phyloP scores from a whole-genome alignment of 768 basidiomycete genomes.

The Vararia minispora region DNA sequence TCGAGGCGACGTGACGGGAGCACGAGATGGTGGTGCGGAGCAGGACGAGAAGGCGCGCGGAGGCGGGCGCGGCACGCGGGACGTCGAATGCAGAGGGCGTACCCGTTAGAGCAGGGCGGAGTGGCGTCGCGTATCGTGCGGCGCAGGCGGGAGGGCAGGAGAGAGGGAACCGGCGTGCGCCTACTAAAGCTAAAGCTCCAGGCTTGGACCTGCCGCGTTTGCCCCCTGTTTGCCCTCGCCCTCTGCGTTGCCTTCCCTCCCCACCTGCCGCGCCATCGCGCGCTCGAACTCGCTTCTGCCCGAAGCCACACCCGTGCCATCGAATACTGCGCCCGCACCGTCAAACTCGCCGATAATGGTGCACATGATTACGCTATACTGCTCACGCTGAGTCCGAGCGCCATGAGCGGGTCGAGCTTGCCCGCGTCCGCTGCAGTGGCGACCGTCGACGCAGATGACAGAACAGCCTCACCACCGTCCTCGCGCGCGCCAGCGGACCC shows the following conservation, averaged over 20 bases:
- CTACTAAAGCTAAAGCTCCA: constrained; percentile 26
- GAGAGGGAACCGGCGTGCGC: too few relatives aligned
- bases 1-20: too few relatives aligned
- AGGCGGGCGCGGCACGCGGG: too few relatives aligned
- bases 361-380: constrained; percentile 71
- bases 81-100: too few relatives aligned
- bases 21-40: too few relatives aligned
- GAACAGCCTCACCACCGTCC: constrained; percentile 37
- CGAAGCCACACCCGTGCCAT: constrained; percentile 18
- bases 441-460: constrained; percentile 7
- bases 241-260: constrained; percentile 19
- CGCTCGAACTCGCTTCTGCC: constrained; percentile 10
- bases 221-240: constrained; percentile 28
- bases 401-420: constrained; percentile 65
- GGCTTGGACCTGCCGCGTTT: too few relatives aligned
- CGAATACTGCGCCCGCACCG: constrained; percentile 46
- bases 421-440: constrained; percentile 3
- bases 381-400: constrained; percentile 86
- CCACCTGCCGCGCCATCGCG: constrained; percentile 11
- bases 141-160: too few relatives aligned
- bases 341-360: constrained; percentile 58
- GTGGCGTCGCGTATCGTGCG: too few relatives aligned
- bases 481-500: constrained; percentile 12
- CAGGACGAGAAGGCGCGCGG: too few relatives aligned
- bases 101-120: too few relatives aligned